These are phyloP conservation scores for Echinosphaeria canescens DNA, from an alignment of 2,329 filamentous ascomycete genomes.

Conservation along the genomic window DNA sequence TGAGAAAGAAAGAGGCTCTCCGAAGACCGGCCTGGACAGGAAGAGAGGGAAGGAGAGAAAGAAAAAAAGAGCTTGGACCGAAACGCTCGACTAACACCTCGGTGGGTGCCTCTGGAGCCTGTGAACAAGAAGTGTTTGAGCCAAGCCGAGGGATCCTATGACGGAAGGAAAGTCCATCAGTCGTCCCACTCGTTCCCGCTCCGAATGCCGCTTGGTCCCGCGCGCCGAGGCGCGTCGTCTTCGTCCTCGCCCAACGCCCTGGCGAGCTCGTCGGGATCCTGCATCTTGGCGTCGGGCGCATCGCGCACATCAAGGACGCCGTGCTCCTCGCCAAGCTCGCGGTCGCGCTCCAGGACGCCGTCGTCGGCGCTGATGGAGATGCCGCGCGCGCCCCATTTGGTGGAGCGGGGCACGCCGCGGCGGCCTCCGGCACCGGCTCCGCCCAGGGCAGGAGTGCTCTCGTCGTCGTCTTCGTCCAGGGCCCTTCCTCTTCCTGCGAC, in stretches of 20 bases:
- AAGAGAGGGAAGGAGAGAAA: no score
- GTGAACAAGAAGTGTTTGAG: no score
- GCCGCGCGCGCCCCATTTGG: conserved; percentile 40
- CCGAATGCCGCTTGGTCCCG: conserved; percentile 16
- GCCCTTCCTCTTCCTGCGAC: no score
- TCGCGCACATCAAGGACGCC: conserved; percentile 22
- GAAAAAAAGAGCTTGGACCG: no score
- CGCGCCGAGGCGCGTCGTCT: conserved; percentile 18
- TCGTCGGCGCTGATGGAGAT: conserved; percentile 48
- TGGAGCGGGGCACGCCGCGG: conserved; percentile 12
- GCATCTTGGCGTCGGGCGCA: conserved; percentile 43
- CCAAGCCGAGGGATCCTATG: no score
- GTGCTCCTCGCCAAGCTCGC: conserved; percentile 17
- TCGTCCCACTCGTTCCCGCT: conserved; percentile 22
- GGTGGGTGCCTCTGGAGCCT: no score
- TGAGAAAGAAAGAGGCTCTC: no score
- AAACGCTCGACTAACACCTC: no score
- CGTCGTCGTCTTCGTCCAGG: conserved; percentile 35
- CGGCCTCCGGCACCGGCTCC: conserved; percentile 8
- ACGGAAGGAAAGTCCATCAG: no score
- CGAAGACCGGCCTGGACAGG: no score
- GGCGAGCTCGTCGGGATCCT: conserved; percentile 42
- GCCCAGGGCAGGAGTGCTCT: conserved; percentile 27
- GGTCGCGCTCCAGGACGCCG: conserved; percentile 25
- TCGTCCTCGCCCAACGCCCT: conserved; percentile 35